Percentiles rank a stretch among this genome's conserved stretches.
Evolutionary conservation across 169 alveolate species (phyloP).

Genomic region (Plasmodium inui): DNA sequence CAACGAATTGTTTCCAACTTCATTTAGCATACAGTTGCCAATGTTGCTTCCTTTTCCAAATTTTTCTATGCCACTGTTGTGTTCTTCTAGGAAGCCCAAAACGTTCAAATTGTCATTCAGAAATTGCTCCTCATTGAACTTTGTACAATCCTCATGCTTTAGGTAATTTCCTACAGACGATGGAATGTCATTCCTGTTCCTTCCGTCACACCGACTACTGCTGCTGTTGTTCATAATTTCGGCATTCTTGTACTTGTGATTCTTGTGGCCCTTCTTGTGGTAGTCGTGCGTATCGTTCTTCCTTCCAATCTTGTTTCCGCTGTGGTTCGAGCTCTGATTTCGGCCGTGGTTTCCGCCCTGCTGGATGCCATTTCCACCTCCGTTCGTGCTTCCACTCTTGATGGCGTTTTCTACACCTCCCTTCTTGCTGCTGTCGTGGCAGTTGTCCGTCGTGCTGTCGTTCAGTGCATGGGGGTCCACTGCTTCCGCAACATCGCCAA

Average conservation of each 20-base stretch:
- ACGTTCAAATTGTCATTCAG: slow-evolving; percentile 45
- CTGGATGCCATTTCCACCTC: background rate
- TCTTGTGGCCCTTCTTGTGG: slow-evolving; percentile 3
- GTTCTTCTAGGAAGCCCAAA: slow-evolving; percentile 29
- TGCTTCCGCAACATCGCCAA: slow-evolving; percentile 13
- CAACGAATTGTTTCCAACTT: slow-evolving; percentile 1
- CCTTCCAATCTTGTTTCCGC: background rate
- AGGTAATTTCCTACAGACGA: slow-evolving; percentile 4
- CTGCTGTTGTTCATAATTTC: slow-evolving; percentile 1
- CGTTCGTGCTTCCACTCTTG: background rate
- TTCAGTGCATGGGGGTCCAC: slow-evolving; percentile 10
- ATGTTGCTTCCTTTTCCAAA: slow-evolving; percentile 12
- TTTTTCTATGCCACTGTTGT: slow-evolving; percentile 19
- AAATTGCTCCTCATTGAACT: slow-evolving; percentile 60
- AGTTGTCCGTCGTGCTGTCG: slow-evolving; percentile 25
- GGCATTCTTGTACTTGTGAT: background rate
- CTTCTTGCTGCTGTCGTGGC: slow-evolving; percentile 15
- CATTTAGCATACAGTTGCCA: background rate
- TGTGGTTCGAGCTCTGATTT: background rate
- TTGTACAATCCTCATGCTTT: slow-evolving; percentile 21
- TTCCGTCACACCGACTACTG: background rate
- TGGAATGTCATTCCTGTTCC: background rate
- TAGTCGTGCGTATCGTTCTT: slow-evolving; percentile 5
- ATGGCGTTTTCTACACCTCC: background rate
- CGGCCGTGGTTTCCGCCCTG: background rate